Conservation (phyloP, 495 filamentous ascomycete genomes). For the Cenococcum geophilum region DNA sequence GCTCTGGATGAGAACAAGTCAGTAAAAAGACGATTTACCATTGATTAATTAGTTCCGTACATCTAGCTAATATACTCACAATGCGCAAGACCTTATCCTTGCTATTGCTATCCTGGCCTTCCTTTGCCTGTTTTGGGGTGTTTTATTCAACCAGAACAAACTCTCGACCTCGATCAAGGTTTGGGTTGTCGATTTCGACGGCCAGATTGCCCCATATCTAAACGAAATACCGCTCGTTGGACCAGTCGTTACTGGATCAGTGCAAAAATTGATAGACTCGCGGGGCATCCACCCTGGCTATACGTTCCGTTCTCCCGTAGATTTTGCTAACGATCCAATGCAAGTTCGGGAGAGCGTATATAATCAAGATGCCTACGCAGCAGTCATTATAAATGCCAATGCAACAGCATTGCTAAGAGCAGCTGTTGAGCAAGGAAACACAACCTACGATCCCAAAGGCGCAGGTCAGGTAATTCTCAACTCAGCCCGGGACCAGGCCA, state of each 20-base stretch:
- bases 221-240: constrained; percentile 50
- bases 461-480: constrained; percentile 26
- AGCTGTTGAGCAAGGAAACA: constrained; percentile 53
- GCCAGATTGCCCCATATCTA: constrained; percentile 48
- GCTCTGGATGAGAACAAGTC: constrained; percentile 42
- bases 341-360: constrained; percentile 56
- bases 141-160: constrained; percentile 46
- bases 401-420: constrained; percentile 54
- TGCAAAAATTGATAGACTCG: constrained; percentile 22
- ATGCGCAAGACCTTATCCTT: constrained; percentile 47
- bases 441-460: constrained; percentile 43
- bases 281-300: constrained; percentile 44
- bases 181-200: constrained; percentile 64
- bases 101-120: constrained; percentile 49
- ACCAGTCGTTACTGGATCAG: constrained; percentile 45
- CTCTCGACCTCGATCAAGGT: constrained; percentile 48
- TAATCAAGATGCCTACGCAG: constrained; percentile 57
- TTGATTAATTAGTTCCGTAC: background rate
- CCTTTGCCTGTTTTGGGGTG: constrained; percentile 58
- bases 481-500: constrained; percentile 20
- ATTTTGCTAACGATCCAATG: constrained; percentile 54
- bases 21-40: constrained; percentile 10
- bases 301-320: constrained; percentile 38
- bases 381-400: constrained; percentile 60
- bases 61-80: background rate